phyloP scores from a whole-genome alignment of 2,329 filamentous ascomycete species.

The Neonectria neomacrospora region DNA sequence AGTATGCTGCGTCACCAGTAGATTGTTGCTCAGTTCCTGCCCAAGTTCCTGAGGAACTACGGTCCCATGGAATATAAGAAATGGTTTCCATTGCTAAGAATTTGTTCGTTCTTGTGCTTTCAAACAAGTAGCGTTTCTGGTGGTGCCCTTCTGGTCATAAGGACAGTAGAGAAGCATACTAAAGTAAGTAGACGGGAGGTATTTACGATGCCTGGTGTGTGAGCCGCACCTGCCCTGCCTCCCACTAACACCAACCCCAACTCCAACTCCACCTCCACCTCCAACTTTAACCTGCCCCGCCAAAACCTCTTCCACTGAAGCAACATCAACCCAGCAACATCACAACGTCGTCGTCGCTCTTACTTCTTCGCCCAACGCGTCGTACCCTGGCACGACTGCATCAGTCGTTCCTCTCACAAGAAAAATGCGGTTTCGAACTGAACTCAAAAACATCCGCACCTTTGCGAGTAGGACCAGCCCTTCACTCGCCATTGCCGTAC shows the following conservation, averaged over 20 bases:
- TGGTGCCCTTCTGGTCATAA: not conserved
- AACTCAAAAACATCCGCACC: constrained; percentile 73
- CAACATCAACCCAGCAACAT: constrained; percentile 11
- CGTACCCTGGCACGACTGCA: constrained; percentile 5
- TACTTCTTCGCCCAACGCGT: constrained; percentile 17
- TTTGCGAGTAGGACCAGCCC: constrained; percentile 65
- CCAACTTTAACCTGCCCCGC: constrained; percentile 22
- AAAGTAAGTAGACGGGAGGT: no score
- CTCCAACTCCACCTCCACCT: constrained; percentile 18
- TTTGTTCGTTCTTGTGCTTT: no score
- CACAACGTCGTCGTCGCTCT: not conserved
- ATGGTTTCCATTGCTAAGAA: no score
- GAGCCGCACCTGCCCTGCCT: constrained; percentile 6
- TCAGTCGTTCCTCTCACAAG: constrained; percentile 40
- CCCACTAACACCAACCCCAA: not conserved
- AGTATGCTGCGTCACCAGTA: not conserved
- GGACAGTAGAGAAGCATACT: no score
- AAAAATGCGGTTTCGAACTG: constrained; percentile 73
- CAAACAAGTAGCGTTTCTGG: not conserved
- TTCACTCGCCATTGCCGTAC: not conserved
- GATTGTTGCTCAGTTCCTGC: not conserved
- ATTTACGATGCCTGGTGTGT: no score
- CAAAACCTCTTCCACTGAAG: constrained; percentile 21
- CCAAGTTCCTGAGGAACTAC: not conserved
- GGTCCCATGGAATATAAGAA: no score